Conservation (phyloP, 371 early-diverging fungal genomes). For the Mucor velutinosus region DNA sequence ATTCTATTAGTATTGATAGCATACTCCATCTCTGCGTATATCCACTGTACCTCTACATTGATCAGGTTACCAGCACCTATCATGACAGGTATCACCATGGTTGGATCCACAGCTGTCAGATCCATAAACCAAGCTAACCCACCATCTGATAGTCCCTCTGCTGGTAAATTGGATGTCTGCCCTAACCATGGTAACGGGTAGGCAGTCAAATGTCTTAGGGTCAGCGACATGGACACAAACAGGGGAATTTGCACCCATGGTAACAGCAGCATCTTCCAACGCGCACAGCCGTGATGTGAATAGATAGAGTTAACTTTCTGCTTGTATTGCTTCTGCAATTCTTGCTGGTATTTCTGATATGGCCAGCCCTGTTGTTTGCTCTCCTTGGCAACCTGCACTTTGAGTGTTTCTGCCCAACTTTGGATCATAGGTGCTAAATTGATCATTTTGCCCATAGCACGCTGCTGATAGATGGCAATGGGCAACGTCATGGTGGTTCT, state of each 20-base stretch:
- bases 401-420: slow-evolving; percentile 66
- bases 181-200: slow-evolving; percentile 62
- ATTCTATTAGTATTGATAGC: neutral
- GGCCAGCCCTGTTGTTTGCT: slow-evolving; percentile 41
- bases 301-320: slow-evolving; percentile 64
- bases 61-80: slow-evolving; percentile 68
- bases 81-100: slow-evolving; percentile 69
- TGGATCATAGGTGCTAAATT: slow-evolving; percentile 64
- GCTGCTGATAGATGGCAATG: slow-evolving; percentile 74
- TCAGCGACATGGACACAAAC: slow-evolving; percentile 71
- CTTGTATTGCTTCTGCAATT: slow-evolving; percentile 58
- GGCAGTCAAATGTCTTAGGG: slow-evolving; percentile 69
- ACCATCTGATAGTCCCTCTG: slow-evolving; percentile 60
- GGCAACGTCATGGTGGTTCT: slow-evolving; percentile 71
- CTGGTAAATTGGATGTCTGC: slow-evolving; percentile 33
- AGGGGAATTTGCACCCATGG: slow-evolving; percentile 81
- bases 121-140: slow-evolving; percentile 74
- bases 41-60: slow-evolving; percentile 73
- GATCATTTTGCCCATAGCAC: slow-evolving; percentile 59
- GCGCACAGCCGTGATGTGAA: slow-evolving; percentile 60
- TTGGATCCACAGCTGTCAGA: slow-evolving; percentile 71
- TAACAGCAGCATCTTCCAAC: slow-evolving; percentile 63
- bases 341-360: slow-evolving; percentile 50
- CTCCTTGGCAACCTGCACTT: slow-evolving; percentile 48
- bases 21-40: neutral